Conservation (phyloP, 768 basidiomycete species). For the Cystofilobasidium capitatum region DNA sequence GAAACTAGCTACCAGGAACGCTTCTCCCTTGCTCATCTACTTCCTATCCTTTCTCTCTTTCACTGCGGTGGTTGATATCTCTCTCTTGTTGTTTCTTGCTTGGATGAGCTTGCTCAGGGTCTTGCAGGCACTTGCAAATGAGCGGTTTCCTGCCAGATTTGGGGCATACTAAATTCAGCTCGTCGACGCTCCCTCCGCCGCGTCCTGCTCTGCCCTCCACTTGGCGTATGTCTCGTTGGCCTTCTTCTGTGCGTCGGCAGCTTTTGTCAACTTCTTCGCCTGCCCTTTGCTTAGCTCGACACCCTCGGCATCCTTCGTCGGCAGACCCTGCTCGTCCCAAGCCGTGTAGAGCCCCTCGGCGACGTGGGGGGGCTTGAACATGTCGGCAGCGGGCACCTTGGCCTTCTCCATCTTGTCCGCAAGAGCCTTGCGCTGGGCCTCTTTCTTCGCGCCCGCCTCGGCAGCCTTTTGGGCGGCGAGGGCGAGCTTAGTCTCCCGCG, state of each 20-base stretch:
- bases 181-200: not conserved
- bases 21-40: too few species aligned
- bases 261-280: constrained; percentile 67
- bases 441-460: constrained; percentile 36
- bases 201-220: not conserved
- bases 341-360: constrained; percentile 61
- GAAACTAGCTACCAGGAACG: too few species aligned
- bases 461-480: constrained; percentile 63
- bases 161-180: too few species aligned
- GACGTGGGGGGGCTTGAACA: constrained; percentile 77
- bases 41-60: too few species aligned
- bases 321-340: constrained; percentile 79
- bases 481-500: constrained; percentile 78
- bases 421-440: constrained; percentile 31
- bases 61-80: too few species aligned
- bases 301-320: constrained; percentile 72
- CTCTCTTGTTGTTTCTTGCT: too few species aligned
- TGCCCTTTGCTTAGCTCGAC: constrained; percentile 73
- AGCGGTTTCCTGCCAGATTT: too few species aligned
- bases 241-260: constrained; percentile 62
- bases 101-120: too few species aligned
- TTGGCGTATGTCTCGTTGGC: constrained; percentile 48
- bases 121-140: too few species aligned
- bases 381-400: constrained; percentile 56
- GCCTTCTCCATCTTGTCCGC: constrained; percentile 77